phyloP scores from a whole-genome alignment of 1,139 yeast genomes.

The Lizanozyma gosingica region DNA sequence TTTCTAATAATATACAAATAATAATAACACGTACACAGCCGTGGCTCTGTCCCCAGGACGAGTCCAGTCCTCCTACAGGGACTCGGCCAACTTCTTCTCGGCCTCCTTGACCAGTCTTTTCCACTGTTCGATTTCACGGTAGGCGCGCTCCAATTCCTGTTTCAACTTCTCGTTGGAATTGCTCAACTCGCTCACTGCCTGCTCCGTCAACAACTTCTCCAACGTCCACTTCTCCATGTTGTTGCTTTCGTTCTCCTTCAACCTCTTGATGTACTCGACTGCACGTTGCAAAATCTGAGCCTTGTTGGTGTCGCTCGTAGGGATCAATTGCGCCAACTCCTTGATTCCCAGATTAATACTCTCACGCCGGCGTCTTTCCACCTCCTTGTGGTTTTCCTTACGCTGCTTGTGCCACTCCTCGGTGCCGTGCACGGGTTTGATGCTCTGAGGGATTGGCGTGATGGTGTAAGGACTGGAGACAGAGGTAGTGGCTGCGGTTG shows the following conservation, averaged over 20 bases:
- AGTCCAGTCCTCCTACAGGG: too few species aligned
- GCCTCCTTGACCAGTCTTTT: conserved; percentile 36
- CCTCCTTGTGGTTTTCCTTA: conserved; percentile 92
- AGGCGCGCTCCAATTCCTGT: conserved; percentile 79
- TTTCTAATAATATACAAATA: too few species aligned
- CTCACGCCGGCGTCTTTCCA: conserved; percentile 92
- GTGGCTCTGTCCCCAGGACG: too few species aligned
- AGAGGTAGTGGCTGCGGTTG: conserved; percentile 12
- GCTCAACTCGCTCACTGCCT: conserved; percentile 73
- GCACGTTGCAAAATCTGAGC: conserved; percentile 84
- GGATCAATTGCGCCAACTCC: conserved; percentile 72
- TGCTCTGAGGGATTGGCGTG: conserved; percentile 27
- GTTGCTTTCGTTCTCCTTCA: conserved; percentile 80
- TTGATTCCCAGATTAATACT: conserved; percentile 84
- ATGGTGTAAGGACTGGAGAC: conserved; percentile 14
- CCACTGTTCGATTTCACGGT: conserved; percentile 83
- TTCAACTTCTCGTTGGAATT: conserved; percentile 74
- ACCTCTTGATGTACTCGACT: conserved; percentile 78
- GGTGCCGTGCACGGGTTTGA: conserved; percentile 51
- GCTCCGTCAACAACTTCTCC: conserved; percentile 86
- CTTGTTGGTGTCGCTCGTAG: conserved; percentile 85
- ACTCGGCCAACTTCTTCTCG: conserved; percentile 6
- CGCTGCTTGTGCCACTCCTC: conserved; percentile 87
- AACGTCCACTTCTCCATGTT: conserved; percentile 91
- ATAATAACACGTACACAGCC: too few species aligned